These are phyloP conservation scores for Sclerotinia nivalis DNA, from an alignment of 2,329 filamentous ascomycete species.

Conservation along the genomic window DNA sequence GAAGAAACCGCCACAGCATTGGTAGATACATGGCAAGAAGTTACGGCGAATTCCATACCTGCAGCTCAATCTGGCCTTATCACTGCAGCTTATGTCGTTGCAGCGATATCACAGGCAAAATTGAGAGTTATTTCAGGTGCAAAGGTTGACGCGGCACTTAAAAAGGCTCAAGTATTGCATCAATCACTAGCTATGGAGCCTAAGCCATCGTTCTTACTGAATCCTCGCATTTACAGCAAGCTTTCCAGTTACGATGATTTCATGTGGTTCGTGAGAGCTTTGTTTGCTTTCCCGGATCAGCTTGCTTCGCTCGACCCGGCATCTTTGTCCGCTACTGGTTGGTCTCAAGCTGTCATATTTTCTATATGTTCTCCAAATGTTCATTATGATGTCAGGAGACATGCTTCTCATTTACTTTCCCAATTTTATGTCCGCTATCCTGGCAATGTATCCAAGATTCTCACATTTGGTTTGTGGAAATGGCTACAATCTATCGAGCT, in stretches of 20 bases:
- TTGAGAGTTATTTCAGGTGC: slow-evolving; percentile 55
- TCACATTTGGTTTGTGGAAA: slow-evolving; percentile 75
- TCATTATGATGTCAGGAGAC: slow-evolving; percentile 62
- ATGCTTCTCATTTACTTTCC: slow-evolving; percentile 62
- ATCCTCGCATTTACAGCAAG: slow-evolving; percentile 81
- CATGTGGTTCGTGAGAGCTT: slow-evolving; percentile 71
- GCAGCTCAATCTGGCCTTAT: slow-evolving; percentile 83
- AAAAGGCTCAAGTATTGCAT: slow-evolving; percentile 62
- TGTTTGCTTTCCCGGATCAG: slow-evolving; percentile 60
- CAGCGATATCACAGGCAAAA: slow-evolving; percentile 59
- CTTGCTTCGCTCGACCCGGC: slow-evolving; percentile 50
- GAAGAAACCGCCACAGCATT: slow-evolving; percentile 57
- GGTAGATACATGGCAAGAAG: slow-evolving; percentile 73
- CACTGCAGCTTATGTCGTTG: slow-evolving; percentile 73
- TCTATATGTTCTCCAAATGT: slow-evolving; percentile 65
- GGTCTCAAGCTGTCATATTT: slow-evolving; percentile 86
- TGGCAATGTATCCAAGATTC: slow-evolving; percentile 57
- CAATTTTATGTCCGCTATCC: slow-evolving; percentile 63
- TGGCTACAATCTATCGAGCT: slow-evolving; percentile 69
- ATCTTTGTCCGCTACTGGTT: slow-evolving; percentile 61
- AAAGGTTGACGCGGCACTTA: slow-evolving; percentile 57
- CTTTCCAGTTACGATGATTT: slow-evolving; percentile 73
- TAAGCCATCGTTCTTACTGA: slow-evolving; percentile 86
- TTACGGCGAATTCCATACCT: slow-evolving; percentile 72
- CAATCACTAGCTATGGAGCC: slow-evolving; percentile 70